Conservation (phyloP, 306 rosid species). For the Hylodesmum podocarpum region DNA sequence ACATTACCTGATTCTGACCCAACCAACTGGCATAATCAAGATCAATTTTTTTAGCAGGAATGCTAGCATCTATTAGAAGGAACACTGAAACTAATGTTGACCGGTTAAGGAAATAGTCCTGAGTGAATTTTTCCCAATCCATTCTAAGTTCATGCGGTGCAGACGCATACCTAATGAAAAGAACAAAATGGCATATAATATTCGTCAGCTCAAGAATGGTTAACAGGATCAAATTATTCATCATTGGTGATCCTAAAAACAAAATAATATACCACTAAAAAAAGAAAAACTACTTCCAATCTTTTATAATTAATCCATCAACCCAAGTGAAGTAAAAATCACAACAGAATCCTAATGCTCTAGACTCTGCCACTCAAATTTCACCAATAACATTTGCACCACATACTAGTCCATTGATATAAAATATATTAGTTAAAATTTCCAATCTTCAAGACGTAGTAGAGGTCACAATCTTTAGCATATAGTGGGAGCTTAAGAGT, state of each 20-base stretch:
- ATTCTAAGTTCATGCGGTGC: conserved; percentile 87
- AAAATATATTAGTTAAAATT: neutral
- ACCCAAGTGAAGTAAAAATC: conserved; percentile 13
- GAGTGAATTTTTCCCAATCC: conserved; percentile 90
- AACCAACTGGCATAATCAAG: conserved; percentile 97
- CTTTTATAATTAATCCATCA: neutral
- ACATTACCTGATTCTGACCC: conserved; percentile 87
- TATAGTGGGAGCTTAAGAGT: neutral
- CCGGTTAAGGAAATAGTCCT: conserved; percentile 85
- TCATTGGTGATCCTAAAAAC: neutral
- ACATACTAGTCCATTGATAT: neutral
- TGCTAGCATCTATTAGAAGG: conserved; percentile 97
- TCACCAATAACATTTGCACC: conserved; percentile 7
- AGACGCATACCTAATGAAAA: conserved; percentile 75
- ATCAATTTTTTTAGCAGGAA: conserved; percentile 85
- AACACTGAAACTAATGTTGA: conserved; percentile 87
- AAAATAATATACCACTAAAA: neutral
- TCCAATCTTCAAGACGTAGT: neutral
- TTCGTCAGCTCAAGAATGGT: neutral
- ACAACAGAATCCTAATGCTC: neutral
- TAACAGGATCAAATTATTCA: conserved; percentile 10
- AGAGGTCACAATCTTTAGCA: neutral
- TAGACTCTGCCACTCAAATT: neutral
- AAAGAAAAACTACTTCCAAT: neutral
- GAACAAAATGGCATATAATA: conserved; percentile 1